Base-by-base conservation (phyloP, 2,329 filamentous ascomycete species). In the Penicillium sp. region DNA sequence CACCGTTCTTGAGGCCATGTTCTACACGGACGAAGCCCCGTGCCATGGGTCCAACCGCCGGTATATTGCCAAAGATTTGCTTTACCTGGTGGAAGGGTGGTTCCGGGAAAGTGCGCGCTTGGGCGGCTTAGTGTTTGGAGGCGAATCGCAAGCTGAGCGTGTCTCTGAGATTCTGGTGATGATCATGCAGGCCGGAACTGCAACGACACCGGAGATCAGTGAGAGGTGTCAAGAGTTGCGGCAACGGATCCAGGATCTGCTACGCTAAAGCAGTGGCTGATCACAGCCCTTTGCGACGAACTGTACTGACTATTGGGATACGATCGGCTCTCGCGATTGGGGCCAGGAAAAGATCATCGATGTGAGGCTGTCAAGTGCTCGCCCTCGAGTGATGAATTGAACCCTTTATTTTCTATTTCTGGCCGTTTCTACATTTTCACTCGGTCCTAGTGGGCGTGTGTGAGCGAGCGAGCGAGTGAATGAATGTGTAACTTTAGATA, bases 21-120 rank as follows among this genome's bases (percentile, higher is more conserved):
- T 82, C 70, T 86, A 85, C 66, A 78, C 78, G 34, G 81, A 84
- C 53, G 80, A 85, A 57, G 72, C 77, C 5, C 84, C 84, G 0
- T 88, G 86, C 65, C 69, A 76, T 33, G 81, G 80, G 4, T 66
- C 71, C 4, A 79, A 80, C 47, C 74, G 80, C 39, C 74, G 75
- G 37, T 68, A 77, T 48, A 72, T 87, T 5, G 80, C 80, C 3
- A 74, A 75, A 26, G 82, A 86, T 63, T 76, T 86, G 37, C 66
- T 85, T 0, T 82, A 84, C 56, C 67, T 83, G 3, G 72, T 83
- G 4, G 70, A 77, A 48, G 70, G 74, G 47, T 88, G 85, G 85
- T 80, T 77, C 55, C 69, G 75, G 43, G 73, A 79, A 11, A 81
- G 77, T 42, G 70, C 78, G 49, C 71, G 79, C 26, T 69, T 74